These are phyloP conservation scores for Trichosporon sp. DNA, from an alignment of 1,284 basidiomycete genomes.

Conservation along the genomic window DNA sequence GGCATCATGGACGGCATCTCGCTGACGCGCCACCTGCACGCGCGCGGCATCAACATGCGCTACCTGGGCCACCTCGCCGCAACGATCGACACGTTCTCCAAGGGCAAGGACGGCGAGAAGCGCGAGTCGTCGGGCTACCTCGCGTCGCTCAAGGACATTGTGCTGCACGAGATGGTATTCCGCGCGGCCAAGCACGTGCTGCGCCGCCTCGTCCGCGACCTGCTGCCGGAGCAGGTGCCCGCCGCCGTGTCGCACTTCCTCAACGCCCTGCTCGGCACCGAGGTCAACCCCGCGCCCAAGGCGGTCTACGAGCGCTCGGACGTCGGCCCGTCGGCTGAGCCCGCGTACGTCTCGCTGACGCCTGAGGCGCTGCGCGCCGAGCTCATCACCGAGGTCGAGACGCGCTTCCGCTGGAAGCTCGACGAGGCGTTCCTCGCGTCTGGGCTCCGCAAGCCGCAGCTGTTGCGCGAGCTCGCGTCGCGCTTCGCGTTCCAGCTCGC, in stretches of 20 bases:
- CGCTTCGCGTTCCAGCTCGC: slow-evolving; percentile 56
- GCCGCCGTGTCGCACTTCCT: slow-evolving; percentile 56
- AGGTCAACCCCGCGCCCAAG: slow-evolving; percentile 49
- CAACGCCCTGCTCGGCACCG: slow-evolving; percentile 57
- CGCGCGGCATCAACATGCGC: slow-evolving; percentile 58
- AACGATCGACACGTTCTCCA: slow-evolving; percentile 49
- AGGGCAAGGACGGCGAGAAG: slow-evolving; percentile 31
- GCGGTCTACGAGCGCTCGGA: slow-evolving; percentile 47
- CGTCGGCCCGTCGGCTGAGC: slow-evolving; percentile 31
- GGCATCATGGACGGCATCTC: slow-evolving; percentile 54
- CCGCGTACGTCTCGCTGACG: slow-evolving; percentile 53
- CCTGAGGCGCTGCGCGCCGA: slow-evolving; percentile 51
- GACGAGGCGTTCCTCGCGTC: slow-evolving; percentile 46
- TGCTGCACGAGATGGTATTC: slow-evolving; percentile 57
- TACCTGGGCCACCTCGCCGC: slow-evolving; percentile 55
- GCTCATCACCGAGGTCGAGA: slow-evolving; percentile 50
- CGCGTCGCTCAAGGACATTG: slow-evolving; percentile 44
- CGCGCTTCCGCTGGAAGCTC: slow-evolving; percentile 54
- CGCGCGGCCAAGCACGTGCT: slow-evolving; percentile 56
- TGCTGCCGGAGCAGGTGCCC: slow-evolving; percentile 48
- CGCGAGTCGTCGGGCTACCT: slow-evolving; percentile 39
- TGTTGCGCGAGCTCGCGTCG: slow-evolving; percentile 55
- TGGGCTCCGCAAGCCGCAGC: slow-evolving; percentile 49
- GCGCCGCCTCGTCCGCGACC: slow-evolving; percentile 47
- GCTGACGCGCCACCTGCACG: slow-evolving; percentile 54